These are phyloP conservation scores for Larix kaempferi DNA, from an alignment of 75 land plant species.

Conservation along the genomic window DNA sequence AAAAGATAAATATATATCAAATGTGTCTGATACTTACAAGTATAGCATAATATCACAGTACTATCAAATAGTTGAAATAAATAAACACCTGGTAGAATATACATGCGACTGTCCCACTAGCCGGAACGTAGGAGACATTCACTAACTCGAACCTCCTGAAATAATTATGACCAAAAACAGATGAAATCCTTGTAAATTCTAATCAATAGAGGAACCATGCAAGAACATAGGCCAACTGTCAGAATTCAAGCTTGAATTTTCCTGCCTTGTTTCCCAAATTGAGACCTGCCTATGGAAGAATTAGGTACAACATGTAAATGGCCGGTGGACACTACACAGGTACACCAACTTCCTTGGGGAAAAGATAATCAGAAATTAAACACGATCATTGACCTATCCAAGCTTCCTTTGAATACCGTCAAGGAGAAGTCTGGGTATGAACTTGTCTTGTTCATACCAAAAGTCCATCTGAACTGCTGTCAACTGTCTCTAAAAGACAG, in stretches of 20 bases:
- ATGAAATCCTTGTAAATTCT: conserved; percentile 4
- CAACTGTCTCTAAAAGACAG: not conserved
- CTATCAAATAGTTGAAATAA: not conserved
- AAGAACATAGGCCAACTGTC: not conserved
- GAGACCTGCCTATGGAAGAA: not conserved
- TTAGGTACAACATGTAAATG: not conserved
- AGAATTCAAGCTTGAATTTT: not conserved
- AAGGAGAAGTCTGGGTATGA: not conserved
- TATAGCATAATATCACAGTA: not conserved
- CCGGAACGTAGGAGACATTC: not conserved
- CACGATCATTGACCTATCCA: not conserved
- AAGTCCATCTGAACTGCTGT: not conserved
- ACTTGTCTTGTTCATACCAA: not conserved
- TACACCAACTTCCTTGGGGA: not conserved
- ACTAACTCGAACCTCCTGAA: not conserved
- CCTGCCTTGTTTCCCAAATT: conserved; percentile 1
- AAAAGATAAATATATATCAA: not conserved
- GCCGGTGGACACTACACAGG: not conserved
- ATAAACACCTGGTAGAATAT: not conserved
- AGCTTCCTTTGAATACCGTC: not conserved
- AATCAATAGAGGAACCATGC: not conserved
- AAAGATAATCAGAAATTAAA: not conserved
- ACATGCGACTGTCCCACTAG: not conserved
- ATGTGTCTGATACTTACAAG: not conserved
- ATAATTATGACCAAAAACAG: not conserved